These are phyloP conservation scores for Fonsecaea erecta DNA, from an alignment of 2,329 filamentous ascomycete genomes.

Conservation along the genomic window DNA sequence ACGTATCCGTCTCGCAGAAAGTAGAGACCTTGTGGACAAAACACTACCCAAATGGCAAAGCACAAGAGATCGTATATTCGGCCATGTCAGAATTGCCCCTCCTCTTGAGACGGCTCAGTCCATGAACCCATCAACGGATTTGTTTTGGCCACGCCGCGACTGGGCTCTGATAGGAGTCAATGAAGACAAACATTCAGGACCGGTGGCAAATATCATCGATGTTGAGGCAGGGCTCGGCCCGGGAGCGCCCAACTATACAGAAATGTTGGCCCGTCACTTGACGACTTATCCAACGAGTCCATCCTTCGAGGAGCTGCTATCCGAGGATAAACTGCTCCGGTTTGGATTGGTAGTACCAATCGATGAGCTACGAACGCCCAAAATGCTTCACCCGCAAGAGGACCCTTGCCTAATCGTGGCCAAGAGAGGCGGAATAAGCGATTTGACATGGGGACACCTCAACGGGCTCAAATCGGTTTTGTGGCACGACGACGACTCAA, in stretches of 20 bases:
- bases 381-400: background rate
- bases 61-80: background rate
- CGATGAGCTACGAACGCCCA: background rate
- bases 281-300: too few species aligned
- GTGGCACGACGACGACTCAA: constrained; percentile 3
- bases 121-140: constrained; percentile 4
- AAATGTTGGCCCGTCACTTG: too few species aligned
- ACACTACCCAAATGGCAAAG: constrained; percentile 6
- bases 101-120: background rate
- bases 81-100: constrained; percentile 10
- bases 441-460: constrained; percentile 13
- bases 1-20: background rate
- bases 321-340: background rate
- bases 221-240: too few species aligned
- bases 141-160: constrained; percentile 4
- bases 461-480: constrained; percentile 9
- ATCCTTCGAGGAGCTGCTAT: too few species aligned
- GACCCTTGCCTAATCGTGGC: constrained; percentile 5
- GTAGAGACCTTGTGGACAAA: background rate
- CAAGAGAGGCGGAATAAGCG: constrained; percentile 7
- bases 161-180: constrained; percentile 19
- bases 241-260: too few species aligned
- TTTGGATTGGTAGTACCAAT: constrained; percentile 7
- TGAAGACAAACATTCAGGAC: background rate
- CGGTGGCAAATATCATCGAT: constrained; percentile 3